Conservation (phyloP, 2,329 filamentous ascomycete species). For the Emmonsiellopsis sp. region DNA sequence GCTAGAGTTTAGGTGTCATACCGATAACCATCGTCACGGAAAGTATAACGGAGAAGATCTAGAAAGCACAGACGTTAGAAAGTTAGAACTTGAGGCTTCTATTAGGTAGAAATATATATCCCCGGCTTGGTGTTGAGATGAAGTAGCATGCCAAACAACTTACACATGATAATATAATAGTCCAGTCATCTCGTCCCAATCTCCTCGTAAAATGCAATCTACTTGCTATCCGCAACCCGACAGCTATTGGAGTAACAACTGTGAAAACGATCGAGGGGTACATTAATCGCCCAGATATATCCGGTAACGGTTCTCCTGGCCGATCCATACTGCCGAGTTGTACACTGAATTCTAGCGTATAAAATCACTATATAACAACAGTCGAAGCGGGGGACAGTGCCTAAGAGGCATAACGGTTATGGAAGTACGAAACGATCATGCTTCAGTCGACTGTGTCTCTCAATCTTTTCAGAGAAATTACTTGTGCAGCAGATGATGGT, state of each 20-base stretch:
- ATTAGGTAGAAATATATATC: not conserved
- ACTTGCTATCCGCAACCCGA: not conserved
- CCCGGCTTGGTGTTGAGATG: not conserved
- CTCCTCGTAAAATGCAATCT: not conserved
- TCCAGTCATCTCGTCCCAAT: constrained; percentile 1
- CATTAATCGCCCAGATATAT: not conserved
- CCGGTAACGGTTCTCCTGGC: not conserved
- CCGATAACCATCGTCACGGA: not conserved
- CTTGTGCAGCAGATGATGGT: no score
- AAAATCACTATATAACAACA: not conserved
- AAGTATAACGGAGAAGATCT: not conserved
- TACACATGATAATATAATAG: not conserved
- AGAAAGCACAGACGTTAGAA: not conserved
- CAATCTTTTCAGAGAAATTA: no score
- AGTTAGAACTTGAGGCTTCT: no score
- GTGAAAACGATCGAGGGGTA: not conserved
- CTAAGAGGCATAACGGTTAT: no score
- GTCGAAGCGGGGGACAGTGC: not conserved
- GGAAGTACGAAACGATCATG: no score
- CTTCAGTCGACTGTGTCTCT: no score
- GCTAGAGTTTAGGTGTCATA: not conserved
- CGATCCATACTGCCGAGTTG: not conserved
- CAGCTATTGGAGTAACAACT: not conserved
- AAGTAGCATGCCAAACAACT: not conserved
- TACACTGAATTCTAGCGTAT: not conserved